Evolutionary conservation across 495 filamentous ascomycete genomes (phyloP), one percentile per base, ranked within the genome.

Genomic region (Tricharina praecox): DNA sequence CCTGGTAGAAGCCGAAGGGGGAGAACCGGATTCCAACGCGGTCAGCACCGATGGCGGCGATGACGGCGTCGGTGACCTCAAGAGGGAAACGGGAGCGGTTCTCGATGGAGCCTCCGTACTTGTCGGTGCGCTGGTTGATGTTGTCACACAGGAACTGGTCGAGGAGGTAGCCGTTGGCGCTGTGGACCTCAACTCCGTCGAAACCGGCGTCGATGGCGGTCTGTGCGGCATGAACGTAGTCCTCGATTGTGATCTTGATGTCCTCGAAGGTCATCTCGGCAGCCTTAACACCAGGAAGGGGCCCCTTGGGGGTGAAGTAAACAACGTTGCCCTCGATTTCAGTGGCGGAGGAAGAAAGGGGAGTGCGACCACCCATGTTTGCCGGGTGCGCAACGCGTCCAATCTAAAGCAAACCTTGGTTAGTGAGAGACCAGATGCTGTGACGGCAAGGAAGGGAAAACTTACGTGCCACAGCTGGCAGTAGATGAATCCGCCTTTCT

Each of bases 141-240:
- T 54, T 64, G 52, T 78, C 74, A 54, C 81, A 78, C 1, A 63
- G 66, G 60, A 86, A 86, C 62, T 86, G 81, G 55, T 86, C 78
- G 41, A 83, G 64, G 40, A 86, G 62, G 55, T 83, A 85, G 7
- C 81, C 81, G 52, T 86, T 85, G 3, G 78, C 78, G 28, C 66
- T 75, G 28, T 55, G 53, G 45, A 85, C 66, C 64, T 86, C 82
- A 3, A 86, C 78, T 21, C 78, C 80, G 54, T 85, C 81, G 47
- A 85, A 86, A 9, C 81, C 81, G 3, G 80, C 81, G 7, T 63
- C 66, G 9, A 84, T 64, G 3, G 79, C 77, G 46, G 75, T 77
- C 50, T 67, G 63, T 1, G 81, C 75, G 15, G 78, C 80, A 19
- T 67, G 54, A 5, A 67, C 76, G 43, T 77, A 82, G 49, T 71